Conservation (phyloP, 1,139 yeast genomes). For the Geotrichum candidum region DNA sequence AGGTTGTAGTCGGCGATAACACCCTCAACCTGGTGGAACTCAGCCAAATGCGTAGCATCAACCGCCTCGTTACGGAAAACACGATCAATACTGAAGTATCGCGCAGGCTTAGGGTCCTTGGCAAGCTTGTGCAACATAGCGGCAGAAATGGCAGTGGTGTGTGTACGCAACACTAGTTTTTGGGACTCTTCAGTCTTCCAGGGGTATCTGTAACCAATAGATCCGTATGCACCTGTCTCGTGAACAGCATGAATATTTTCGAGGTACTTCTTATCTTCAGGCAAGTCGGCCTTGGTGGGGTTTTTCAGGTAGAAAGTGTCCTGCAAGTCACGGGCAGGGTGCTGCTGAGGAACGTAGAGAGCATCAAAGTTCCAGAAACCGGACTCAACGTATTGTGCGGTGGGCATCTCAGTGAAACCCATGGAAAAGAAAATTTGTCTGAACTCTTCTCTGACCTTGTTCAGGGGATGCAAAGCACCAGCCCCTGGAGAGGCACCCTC, state of each 20-base stretch:
- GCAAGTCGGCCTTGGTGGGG: conserved; percentile 72
- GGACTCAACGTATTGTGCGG: conserved; percentile 93
- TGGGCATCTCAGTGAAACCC: conserved; percentile 99
- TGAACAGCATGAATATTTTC: conserved; percentile 77
- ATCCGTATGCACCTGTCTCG: conserved; percentile 84
- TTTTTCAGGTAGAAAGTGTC: conserved; percentile 96
- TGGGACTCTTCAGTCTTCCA: conserved; percentile 91
- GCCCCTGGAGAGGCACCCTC: conserved; percentile 83
- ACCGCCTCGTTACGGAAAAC: conserved; percentile 99
- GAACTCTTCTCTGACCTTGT: conserved; percentile 94
- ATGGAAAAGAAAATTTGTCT: conserved; percentile 94
- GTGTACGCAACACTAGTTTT: conserved; percentile 91
- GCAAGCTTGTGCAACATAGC: conserved; percentile 84
- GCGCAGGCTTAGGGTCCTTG: conserved; percentile 79
- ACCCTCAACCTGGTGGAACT: conserved; percentile 99
- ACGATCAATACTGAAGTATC: conserved; percentile 93
- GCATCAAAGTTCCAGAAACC: conserved; percentile 99
- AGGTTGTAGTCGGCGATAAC: conserved; percentile 94
- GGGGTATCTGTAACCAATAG: conserved; percentile 96
- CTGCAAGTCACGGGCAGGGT: conserved; percentile 98
- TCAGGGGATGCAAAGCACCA: conserved; percentile 95
- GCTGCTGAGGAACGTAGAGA: conserved; percentile 95
- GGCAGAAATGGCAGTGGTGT: conserved; percentile 91
- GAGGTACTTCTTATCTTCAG: conserved; percentile 74
- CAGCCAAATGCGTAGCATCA: conserved; percentile 99